A percentile compares a stretch with the other conserved stretches of the same genome.
Evolutionary conservation across 305 asterid species (phyloP).

Genomic region (Fraxinus baroniana): DNA sequence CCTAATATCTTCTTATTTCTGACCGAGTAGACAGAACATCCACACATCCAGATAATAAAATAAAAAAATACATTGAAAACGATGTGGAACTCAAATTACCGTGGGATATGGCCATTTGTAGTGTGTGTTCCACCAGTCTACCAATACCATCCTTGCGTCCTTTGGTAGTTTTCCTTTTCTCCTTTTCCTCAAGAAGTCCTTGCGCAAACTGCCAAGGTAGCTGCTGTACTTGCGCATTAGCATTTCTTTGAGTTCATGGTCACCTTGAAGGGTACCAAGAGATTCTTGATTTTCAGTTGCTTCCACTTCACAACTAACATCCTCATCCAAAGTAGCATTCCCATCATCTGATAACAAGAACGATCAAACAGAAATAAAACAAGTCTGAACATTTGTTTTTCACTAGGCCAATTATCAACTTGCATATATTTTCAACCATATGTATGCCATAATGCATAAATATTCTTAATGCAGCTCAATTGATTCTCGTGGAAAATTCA

Average conservation of each 20-base stretch:
- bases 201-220: slow-evolving; percentile 41
- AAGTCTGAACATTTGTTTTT: background rate
- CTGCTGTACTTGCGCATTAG: slow-evolving; percentile 48
- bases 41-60: background rate
- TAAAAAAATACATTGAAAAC: background rate
- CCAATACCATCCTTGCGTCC: slow-evolving; percentile 32
- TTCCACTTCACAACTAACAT: slow-evolving; percentile 33
- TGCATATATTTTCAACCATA: background rate
- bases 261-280: slow-evolving; percentile 21
- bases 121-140: slow-evolving; percentile 47
- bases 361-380: background rate
- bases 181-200: slow-evolving; percentile 46
- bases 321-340: slow-evolving; percentile 40
- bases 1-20: background rate
- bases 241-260: slow-evolving; percentile 38
- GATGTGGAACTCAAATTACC: slow-evolving; percentile 22
- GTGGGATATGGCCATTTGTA: slow-evolving; percentile 53
- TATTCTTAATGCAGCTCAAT: background rate
- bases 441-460: background rate
- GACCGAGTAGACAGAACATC: background rate
- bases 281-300: slow-evolving; percentile 35
- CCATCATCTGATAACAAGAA: slow-evolving; percentile 34
- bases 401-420: background rate
- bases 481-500: background rate
- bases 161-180: slow-evolving; percentile 45